A percentile compares a stretch with the other conserved stretches of the same genome.
Conservation (phyloP, 2,329 filamentous ascomycete genomes). For the Colletotrichum sidae region DNA sequence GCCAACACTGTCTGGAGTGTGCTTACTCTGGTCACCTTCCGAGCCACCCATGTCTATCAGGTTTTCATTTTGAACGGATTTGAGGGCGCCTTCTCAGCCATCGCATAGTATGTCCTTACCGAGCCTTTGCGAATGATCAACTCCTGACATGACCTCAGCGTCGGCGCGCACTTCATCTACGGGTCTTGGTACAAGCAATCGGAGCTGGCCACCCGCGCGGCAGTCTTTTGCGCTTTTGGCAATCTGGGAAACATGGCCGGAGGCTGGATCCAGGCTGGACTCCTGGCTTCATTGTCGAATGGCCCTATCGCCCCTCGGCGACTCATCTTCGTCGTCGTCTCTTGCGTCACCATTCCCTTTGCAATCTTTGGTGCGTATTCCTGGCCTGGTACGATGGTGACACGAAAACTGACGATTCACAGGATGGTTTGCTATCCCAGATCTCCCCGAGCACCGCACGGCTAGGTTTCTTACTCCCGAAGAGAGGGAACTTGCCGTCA, state of each 20-base stretch:
- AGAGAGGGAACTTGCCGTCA: slow-evolving; percentile 51
- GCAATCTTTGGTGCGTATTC: slow-evolving; percentile 50
- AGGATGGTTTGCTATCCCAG: slow-evolving; percentile 58
- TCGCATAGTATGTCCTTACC: slow-evolving; percentile 50
- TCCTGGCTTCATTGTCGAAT: slow-evolving; percentile 50
- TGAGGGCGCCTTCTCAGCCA: slow-evolving; percentile 56
- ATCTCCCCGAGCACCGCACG: slow-evolving; percentile 53
- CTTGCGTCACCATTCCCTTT: slow-evolving; percentile 54
- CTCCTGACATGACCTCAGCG: slow-evolving; percentile 43
- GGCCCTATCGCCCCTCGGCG: slow-evolving; percentile 53
- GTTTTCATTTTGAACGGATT: slow-evolving; percentile 57
- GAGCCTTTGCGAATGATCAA: background rate
- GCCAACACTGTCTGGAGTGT: slow-evolving; percentile 57
- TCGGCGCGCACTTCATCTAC: slow-evolving; percentile 56
- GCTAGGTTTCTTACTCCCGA: slow-evolving; percentile 52
- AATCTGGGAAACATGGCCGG: slow-evolving; percentile 57
- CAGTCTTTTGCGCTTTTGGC: slow-evolving; percentile 55
- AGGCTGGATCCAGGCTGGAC: slow-evolving; percentile 57
- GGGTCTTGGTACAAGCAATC: slow-evolving; percentile 57
- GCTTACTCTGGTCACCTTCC: slow-evolving; percentile 56
- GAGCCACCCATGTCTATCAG: slow-evolving; percentile 55
- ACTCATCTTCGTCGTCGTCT: slow-evolving; percentile 57
- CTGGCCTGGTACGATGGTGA: too few relatives aligned
- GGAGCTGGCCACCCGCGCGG: slow-evolving; percentile 54
- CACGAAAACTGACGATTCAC: background rate